These are phyloP conservation scores for Aspergillus arachidicola DNA, from an alignment of 2,329 filamentous ascomycete genomes.

Conservation along the genomic window DNA sequence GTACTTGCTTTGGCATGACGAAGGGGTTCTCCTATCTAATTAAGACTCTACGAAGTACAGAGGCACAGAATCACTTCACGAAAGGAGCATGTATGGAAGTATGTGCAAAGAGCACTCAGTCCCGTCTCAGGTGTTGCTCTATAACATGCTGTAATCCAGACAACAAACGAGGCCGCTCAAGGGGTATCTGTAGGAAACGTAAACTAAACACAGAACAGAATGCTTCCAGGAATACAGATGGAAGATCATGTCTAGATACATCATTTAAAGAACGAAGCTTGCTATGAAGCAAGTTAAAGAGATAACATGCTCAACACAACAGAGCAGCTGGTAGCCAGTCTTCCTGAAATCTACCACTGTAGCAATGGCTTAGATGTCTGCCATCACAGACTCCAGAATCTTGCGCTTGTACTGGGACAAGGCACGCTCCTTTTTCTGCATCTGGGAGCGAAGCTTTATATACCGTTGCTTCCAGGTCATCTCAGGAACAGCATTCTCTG, in stretches of 20 bases:
- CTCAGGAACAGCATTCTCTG: conserved; percentile 26
- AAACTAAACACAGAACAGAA: conserved; percentile 8
- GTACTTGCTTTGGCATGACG: background rate
- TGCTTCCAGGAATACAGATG: background rate
- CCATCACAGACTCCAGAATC: conserved; percentile 48
- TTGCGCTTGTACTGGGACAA: conserved; percentile 45
- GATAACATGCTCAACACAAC: background rate
- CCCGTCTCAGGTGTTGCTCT: background rate
- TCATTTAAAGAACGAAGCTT: background rate
- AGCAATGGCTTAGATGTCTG: conserved; percentile 33
- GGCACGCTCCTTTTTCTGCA: conserved; percentile 42
- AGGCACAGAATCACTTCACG: background rate
- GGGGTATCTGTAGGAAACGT: conserved; percentile 24
- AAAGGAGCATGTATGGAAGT: background rate
- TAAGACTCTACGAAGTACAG: background rate
- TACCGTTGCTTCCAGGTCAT: conserved; percentile 45
- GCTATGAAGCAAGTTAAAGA: background rate
- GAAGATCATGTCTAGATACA: background rate
- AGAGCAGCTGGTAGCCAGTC: background rate
- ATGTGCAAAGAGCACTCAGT: background rate
- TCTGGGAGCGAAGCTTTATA: conserved; percentile 39
- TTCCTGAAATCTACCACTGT: background rate
- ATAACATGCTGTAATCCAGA: conserved; percentile 3
- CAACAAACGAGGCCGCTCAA: conserved; percentile 14
- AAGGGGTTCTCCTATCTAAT: background rate